Evolutionary conservation across 805 yeast genomes (phyloP).

Genomic region (Middelhovenomyces tepae): DNA sequence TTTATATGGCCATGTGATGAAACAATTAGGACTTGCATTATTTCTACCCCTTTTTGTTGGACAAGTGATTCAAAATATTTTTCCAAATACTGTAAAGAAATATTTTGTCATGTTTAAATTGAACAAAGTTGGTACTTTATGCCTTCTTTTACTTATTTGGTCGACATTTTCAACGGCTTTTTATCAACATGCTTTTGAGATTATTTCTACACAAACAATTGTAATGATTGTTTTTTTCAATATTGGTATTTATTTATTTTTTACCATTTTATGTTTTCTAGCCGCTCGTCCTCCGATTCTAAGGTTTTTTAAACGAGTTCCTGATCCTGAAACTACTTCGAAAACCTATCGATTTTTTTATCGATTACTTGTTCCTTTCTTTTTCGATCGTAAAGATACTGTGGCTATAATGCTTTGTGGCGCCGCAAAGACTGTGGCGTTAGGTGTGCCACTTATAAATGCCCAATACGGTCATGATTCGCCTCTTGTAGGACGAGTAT

Average conservation of each 20-base stretch:
- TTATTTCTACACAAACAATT: constrained; percentile 58
- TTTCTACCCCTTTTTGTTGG: constrained; percentile 87
- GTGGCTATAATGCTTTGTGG: constrained; percentile 80
- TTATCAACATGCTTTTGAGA: constrained; percentile 66
- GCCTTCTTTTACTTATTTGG: constrained; percentile 70
- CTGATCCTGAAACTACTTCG: constrained; percentile 38
- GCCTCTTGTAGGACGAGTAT: constrained; percentile 45
- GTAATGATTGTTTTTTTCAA: constrained; percentile 77
- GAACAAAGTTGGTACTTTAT: constrained; percentile 68
- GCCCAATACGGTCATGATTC: constrained; percentile 66
- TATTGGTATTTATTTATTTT: constrained; percentile 67
- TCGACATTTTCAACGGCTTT: constrained; percentile 82
- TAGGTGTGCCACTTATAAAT: constrained; percentile 77
- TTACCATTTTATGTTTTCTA: constrained; percentile 54
- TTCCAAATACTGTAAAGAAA: constrained; percentile 59
- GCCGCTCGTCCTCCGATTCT: constrained; percentile 54
- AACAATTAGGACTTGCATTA: constrained; percentile 75
- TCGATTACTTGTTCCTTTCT: constrained; percentile 50
- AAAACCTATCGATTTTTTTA: constrained; percentile 36
- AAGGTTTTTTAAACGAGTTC: constrained; percentile 14
- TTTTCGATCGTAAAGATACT: constrained; percentile 61
- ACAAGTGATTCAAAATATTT: constrained; percentile 64
- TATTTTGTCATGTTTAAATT: constrained; percentile 47
- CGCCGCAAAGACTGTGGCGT: constrained; percentile 88
- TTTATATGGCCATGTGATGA: constrained; percentile 71